phyloP scores from a whole-genome alignment of 148 eudicot genomes.

The Rhododendron ovatum region DNA sequence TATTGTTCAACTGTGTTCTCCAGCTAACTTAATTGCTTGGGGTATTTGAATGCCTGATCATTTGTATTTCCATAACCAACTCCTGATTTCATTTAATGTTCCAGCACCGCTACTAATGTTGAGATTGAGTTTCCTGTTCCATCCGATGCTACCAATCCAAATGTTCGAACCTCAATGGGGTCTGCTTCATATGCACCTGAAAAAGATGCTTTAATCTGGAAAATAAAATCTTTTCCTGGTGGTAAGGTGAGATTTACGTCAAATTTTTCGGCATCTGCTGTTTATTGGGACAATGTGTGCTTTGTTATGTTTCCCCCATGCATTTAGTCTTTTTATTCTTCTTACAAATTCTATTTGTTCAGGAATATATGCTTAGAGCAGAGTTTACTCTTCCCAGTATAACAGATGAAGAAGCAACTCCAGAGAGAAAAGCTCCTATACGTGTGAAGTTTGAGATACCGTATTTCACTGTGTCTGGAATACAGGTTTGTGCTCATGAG shows the following conservation, averaged over 20 bases:
- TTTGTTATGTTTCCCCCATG: not conserved
- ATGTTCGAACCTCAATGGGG: slow-evolving; percentile 92
- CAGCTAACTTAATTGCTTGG: not conserved
- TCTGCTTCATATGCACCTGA: slow-evolving; percentile 90
- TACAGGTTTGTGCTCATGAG: slow-evolving; percentile 54
- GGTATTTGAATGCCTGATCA: not conserved
- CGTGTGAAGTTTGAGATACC: slow-evolving; percentile 98
- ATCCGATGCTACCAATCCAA: slow-evolving; percentile 86
- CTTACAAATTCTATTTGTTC: slow-evolving; percentile 2
- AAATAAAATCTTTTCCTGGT: slow-evolving; percentile 95
- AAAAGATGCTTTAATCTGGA: slow-evolving; percentile 78
- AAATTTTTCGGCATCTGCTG: not conserved
- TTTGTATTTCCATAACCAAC: not conserved
- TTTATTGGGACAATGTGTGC: not conserved
- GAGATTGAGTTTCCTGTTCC: slow-evolving; percentile 91
- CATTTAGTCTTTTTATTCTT: not conserved
- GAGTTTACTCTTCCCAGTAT: slow-evolving; percentile 82
- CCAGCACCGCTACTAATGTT: slow-evolving; percentile 92
- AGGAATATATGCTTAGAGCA: slow-evolving; percentile 90
- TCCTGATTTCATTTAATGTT: slow-evolving; percentile 18
- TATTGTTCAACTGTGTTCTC: not conserved
- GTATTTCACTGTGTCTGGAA: slow-evolving; percentile 94
- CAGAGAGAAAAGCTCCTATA: slow-evolving; percentile 85
- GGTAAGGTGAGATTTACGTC: slow-evolving; percentile 55
- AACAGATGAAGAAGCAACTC: slow-evolving; percentile 55